Conservation (phyloP, 495 filamentous ascomycete species). For the Aspergillus incahuasiensis region DNA sequence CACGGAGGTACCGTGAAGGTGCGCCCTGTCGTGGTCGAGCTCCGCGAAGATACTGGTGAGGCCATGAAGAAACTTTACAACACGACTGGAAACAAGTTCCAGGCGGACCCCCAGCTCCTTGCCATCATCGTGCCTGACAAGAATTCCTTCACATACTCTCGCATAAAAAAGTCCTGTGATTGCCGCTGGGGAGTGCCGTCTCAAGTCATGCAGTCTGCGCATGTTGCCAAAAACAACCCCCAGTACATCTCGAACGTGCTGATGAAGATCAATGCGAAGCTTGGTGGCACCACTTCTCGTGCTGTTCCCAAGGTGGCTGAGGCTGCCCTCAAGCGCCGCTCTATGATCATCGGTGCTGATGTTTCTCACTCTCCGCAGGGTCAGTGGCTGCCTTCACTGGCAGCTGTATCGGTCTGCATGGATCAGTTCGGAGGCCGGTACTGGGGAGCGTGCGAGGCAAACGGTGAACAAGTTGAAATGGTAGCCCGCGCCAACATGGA, state of each 20-base stretch:
- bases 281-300: constrained; percentile 70
- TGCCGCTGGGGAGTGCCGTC: constrained; percentile 73
- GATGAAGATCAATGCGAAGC: constrained; percentile 94
- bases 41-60: constrained; percentile 44
- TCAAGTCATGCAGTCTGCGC: constrained; percentile 60
- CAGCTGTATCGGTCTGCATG: constrained; percentile 78
- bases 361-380: constrained; percentile 79
- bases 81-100: constrained; percentile 40
- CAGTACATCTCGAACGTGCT: constrained; percentile 86
- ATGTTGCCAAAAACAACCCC: constrained; percentile 55
- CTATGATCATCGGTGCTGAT: constrained; percentile 82
- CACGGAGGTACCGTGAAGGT: constrained; percentile 66
- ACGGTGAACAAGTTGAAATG: constrained; percentile 72
- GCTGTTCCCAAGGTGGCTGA: constrained; percentile 31
- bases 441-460: constrained; percentile 69
- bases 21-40: constrained; percentile 24
- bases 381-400: constrained; percentile 63
- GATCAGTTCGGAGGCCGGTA: constrained; percentile 67
- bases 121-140: constrained; percentile 68
- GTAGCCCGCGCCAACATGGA: constrained; percentile 60
- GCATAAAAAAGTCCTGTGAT: constrained; percentile 79
- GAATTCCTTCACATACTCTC: constrained; percentile 60
- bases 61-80: constrained; percentile 52
- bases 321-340: constrained; percentile 43
- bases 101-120: constrained; percentile 55